Evolutionary conservation across 306 rosid genomes (phyloP).

Genomic region (Trichosanthes truncata): DNA sequence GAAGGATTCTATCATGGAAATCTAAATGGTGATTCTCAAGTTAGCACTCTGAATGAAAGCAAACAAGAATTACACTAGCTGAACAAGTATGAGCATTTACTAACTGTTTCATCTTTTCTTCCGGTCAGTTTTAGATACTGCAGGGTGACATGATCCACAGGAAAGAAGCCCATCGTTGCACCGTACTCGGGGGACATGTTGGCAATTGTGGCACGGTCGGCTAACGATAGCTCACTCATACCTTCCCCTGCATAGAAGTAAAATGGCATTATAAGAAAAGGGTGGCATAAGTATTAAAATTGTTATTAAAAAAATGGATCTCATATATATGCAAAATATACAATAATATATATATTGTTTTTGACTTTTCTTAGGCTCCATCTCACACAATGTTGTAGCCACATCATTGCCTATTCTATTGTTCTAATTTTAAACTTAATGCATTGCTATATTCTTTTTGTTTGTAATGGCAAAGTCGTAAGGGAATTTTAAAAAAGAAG

Average conservation of each 20-base stretch:
- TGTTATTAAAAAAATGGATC: background rate
- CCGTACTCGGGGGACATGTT: slow-evolving; percentile 97
- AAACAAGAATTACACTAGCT: slow-evolving; percentile 2
- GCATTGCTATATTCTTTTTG: background rate
- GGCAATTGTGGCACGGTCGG: slow-evolving; percentile 95
- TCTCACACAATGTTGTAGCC: background rate
- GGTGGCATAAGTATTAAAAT: background rate
- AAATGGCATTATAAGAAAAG: background rate
- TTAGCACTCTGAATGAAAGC: slow-evolving; percentile 25
- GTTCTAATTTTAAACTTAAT: background rate
- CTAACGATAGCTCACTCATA: slow-evolving; percentile 75
- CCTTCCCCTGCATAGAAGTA: slow-evolving; percentile 65
- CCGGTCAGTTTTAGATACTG: slow-evolving; percentile 89
- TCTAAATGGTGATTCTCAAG: slow-evolving; percentile 32
- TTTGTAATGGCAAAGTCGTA: background rate
- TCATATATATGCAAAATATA: background rate
- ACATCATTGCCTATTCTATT: background rate
- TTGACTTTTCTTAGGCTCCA: background rate
- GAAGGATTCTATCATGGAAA: slow-evolving; percentile 71
- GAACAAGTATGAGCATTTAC: slow-evolving; percentile 13
- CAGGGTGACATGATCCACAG: slow-evolving; percentile 91
- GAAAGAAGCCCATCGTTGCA: slow-evolving; percentile 99
- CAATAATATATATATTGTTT: background rate
- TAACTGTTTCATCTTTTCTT: slow-evolving; percentile 74
- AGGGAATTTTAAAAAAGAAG: background rate